These are phyloP conservation scores for Neurospora sp. DNA, from an alignment of 495 filamentous ascomycete genomes.

Conservation along the genomic window DNA sequence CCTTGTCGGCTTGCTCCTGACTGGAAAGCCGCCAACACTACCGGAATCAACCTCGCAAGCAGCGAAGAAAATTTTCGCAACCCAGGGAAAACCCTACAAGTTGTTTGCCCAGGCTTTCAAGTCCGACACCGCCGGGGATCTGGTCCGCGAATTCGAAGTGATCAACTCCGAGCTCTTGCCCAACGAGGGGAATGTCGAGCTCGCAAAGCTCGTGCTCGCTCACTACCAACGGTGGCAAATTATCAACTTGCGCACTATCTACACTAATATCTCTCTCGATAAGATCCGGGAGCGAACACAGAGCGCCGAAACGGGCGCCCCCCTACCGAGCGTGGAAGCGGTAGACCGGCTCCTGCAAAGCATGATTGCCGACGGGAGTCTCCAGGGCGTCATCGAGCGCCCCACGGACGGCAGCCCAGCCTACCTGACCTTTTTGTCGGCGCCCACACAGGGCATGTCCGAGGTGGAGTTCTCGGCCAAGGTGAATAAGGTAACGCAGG, in stretches of 20 bases:
- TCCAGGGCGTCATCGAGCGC: slow-evolving; percentile 43
- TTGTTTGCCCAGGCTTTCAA: slow-evolving; percentile 60
- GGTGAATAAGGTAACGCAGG: slow-evolving; percentile 29
- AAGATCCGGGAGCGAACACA: slow-evolving; percentile 38
- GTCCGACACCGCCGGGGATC: slow-evolving; percentile 40
- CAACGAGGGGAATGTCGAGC: slow-evolving; percentile 39
- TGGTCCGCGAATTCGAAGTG: slow-evolving; percentile 49
- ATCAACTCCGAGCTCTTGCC: slow-evolving; percentile 47
- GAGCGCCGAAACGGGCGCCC: slow-evolving; percentile 36
- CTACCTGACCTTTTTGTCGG: slow-evolving; percentile 29
- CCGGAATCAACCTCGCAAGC: slow-evolving; percentile 26
- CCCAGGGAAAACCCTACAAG: slow-evolving; percentile 60
- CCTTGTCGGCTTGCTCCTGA: slow-evolving; percentile 60
- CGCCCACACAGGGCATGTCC: slow-evolving; percentile 21
- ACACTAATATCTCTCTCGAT: slow-evolving; percentile 41
- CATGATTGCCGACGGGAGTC: slow-evolving; percentile 47
- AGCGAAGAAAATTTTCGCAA: slow-evolving; percentile 47
- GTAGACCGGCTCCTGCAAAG: slow-evolving; percentile 36
- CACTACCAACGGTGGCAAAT: slow-evolving; percentile 43
- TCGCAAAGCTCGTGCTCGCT: slow-evolving; percentile 37
- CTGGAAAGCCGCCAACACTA: slow-evolving; percentile 50
- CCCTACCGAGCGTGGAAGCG: slow-evolving; percentile 41
- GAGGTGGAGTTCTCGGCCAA: slow-evolving; percentile 37
- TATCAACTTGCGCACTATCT: slow-evolving; percentile 32
- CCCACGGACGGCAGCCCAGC: slow-evolving; percentile 27